Evolutionary conservation across 192 early-diverging fungal species (phyloP).

Genomic region (Podila minutissima): DNA sequence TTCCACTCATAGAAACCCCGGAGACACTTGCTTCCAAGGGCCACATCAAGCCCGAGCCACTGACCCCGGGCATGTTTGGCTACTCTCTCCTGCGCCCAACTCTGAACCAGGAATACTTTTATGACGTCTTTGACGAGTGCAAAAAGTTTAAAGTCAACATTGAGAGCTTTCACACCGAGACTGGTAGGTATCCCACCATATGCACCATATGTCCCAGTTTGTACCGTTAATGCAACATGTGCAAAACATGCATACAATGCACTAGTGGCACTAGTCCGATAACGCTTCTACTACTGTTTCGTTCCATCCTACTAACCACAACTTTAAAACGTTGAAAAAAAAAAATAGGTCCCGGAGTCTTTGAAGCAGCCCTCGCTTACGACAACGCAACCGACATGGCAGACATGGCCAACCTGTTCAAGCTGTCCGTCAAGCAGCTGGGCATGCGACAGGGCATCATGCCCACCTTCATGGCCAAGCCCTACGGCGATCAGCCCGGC

Average conservation of each 20-base stretch:
- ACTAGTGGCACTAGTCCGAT: no score
- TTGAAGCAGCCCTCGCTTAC: conserved; percentile 80
- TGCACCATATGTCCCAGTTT: no score
- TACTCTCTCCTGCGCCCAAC: conserved; percentile 75
- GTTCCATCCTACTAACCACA: no score
- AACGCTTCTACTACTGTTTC: no score
- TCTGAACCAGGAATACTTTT: conserved; percentile 72
- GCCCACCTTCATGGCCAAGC: conserved; percentile 89
- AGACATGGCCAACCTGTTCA: conserved; percentile 81
- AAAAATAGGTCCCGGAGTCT: conserved; percentile 74
- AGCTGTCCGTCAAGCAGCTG: conserved; percentile 76
- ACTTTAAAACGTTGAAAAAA: no score
- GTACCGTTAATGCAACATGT: no score
- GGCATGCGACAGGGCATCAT: conserved; percentile 72
- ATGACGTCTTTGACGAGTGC: conserved; percentile 72
- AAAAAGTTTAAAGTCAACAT: conserved; percentile 67
- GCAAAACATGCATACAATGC: no score
- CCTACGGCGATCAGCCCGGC: conserved; percentile 71
- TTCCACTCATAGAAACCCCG: conserved; percentile 61
- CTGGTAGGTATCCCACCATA: conserved; percentile 50
- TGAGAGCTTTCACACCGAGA: conserved; percentile 84
- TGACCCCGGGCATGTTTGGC: conserved; percentile 86
- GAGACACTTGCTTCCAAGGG: conserved; percentile 68
- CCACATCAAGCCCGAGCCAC: conserved; percentile 59
- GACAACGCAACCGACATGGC: conserved; percentile 63